A percentile compares a stretch with the other conserved stretches of the same genome.
Evolutionary conservation across 768 basidiomycete genomes (phyloP).

Genomic region (Lentinus tigrinus): DNA sequence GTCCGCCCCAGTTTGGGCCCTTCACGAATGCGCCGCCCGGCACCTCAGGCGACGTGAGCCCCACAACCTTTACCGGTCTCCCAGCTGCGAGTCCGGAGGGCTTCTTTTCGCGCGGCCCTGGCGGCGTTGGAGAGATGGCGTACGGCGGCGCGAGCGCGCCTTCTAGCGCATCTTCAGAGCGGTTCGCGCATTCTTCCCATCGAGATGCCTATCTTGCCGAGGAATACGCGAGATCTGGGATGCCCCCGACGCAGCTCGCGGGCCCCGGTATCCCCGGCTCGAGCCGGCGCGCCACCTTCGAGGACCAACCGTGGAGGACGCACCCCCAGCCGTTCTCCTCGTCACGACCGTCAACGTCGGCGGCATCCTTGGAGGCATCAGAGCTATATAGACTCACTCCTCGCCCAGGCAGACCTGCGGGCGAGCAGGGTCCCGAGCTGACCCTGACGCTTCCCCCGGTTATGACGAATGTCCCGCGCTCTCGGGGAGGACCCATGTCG

Average conservation of each 20-base stretch:
- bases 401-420: constrained; percentile 6
- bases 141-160: constrained; percentile 19
- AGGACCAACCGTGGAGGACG: constrained; percentile 5
- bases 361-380: constrained; percentile 4
- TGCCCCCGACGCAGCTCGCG: constrained; percentile 23
- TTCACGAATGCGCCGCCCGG: constrained; percentile 46
- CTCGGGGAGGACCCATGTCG: neutral
- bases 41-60: constrained; percentile 11
- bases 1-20: constrained; percentile 62
- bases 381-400: constrained; percentile 12
- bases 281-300: constrained; percentile 5
- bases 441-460: constrained; percentile 13
- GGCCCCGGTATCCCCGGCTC: constrained; percentile 30
- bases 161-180: constrained; percentile 19
- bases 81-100: constrained; percentile 12
- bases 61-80: constrained; percentile 1
- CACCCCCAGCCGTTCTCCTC: neutral
- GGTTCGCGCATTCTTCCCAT: constrained; percentile 9
- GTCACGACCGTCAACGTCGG: constrained; percentile 11
- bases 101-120: constrained; percentile 5
- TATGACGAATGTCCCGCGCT: constrained; percentile 9
- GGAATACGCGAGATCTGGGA: constrained; percentile 14
- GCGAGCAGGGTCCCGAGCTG: constrained; percentile 11
- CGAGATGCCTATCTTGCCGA: constrained; percentile 20
- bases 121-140: constrained; percentile 6